Conservation (phyloP, 257 asterid genomes). For the Handroanthus guayacan region DNA sequence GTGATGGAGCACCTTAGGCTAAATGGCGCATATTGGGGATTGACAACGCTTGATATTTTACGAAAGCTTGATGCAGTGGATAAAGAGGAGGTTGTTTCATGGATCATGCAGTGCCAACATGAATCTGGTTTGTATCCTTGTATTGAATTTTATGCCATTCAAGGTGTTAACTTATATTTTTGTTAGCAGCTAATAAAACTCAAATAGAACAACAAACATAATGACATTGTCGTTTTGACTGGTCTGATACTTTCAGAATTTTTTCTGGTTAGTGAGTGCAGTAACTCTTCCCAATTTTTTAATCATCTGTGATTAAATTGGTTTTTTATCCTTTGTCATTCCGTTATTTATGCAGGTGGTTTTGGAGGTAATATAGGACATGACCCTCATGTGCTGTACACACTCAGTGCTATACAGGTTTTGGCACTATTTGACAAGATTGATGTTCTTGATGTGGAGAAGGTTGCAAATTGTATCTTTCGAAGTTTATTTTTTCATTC, state of each 20-base stretch:
- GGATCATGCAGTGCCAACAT: conserved; percentile 93
- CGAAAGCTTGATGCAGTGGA: conserved; percentile 81
- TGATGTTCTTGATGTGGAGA: conserved; percentile 74
- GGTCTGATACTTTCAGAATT: background rate
- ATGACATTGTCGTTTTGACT: background rate
- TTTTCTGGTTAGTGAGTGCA: conserved; percentile 15
- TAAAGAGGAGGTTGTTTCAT: conserved; percentile 76
- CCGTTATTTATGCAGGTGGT: conserved; percentile 63
- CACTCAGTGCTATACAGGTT: conserved; percentile 95
- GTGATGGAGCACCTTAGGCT: conserved; percentile 90
- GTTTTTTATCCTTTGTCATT: background rate
- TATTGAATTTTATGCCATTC: conserved; percentile 15
- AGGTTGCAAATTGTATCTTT: conserved; percentile 86
- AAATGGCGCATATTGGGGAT: conserved; percentile 98
- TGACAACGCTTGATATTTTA: conserved; percentile 81
- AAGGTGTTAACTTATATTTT: background rate
- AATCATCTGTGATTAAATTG: background rate
- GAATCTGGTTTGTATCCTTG: conserved; percentile 74
- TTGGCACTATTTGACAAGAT: conserved; percentile 85
- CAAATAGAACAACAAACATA: background rate
- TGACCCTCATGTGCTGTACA: conserved; percentile 84
- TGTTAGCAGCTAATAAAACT: background rate
- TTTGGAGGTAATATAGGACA: conserved; percentile 96
- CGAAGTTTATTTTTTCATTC: conserved; percentile 12
- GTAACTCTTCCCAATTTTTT: background rate